These are phyloP conservation scores for Garcia nutans DNA, from an alignment of 345 rosid genomes.

Conservation along the genomic window DNA sequence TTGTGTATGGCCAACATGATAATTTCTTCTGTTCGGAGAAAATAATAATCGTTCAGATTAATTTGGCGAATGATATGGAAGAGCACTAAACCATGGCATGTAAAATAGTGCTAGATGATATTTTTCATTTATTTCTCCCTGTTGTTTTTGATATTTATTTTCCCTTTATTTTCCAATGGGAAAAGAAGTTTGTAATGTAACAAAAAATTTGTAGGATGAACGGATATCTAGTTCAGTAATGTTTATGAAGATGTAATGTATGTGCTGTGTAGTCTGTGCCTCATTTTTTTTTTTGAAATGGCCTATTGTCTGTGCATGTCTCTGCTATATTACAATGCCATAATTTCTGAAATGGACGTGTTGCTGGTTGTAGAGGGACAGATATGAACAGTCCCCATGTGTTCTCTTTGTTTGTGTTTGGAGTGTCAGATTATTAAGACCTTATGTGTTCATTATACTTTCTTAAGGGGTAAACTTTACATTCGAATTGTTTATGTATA, in stretches of 20 bases:
- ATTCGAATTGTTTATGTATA: no score
- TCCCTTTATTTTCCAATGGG: not conserved
- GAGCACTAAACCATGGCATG: not conserved
- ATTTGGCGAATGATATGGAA: no score
- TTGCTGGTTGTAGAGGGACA: conserved; percentile 68
- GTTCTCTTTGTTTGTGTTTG: no score
- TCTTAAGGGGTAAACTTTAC: no score
- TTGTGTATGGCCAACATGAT: not conserved
- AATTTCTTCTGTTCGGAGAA: no score
- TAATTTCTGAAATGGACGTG: conserved; percentile 19
- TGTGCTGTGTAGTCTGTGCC: not conserved
- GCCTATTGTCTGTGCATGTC: not conserved
- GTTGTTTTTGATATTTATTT: not conserved
- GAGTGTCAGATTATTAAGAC: no score
- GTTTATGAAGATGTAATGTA: not conserved
- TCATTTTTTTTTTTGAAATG: not conserved
- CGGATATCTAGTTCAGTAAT: not conserved
- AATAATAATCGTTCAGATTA: no score
- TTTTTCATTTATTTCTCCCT: not conserved
- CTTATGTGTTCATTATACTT: no score
- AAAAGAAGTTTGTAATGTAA: not conserved
- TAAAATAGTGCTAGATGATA: not conserved
- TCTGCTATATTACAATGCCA: not conserved
- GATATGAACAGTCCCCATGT: conserved; percentile 97
- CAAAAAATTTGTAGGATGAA: not conserved